Evolutionary conservation across 768 basidiomycete genomes (phyloP), one percentile per base, ranked within the genome.

Genomic region (Xerocomellus chrysenteron): DNA sequence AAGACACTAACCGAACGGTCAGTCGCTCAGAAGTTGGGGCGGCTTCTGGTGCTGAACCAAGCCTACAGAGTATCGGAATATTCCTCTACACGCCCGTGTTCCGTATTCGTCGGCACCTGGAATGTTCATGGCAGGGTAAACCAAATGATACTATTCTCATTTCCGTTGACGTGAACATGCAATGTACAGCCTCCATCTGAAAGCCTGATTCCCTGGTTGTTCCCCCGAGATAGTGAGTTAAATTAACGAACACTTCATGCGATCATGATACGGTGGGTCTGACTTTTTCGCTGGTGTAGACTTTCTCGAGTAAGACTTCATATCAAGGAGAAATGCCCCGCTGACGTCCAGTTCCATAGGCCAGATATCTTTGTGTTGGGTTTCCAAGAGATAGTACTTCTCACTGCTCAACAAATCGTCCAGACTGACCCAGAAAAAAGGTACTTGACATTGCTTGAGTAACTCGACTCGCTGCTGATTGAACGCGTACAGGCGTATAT

Each of bases 361-460:
- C 94, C 94, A 7, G 94, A 98, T 67, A 85, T 98, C 58, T 87
- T 96, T 68, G 87, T 87, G 21, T 77, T 98, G 30, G 92, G 91
- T 2, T 97, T 98, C 69, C 95, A 99, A 72, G 97, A 99, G 73
- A 94, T 99, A 51, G 97, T 99, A 0, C 94, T 94, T 5, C 81
- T 99, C 46, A 98, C 93, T n/a, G 93, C 97, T 3, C 93, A 95
- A 65, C 95, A 98, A 70, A 98, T 99, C 42, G 80, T 98, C 16
- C 94, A 97, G 70, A 88, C 94, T 7, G 95, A 98, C 72, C 94
- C 95, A 1, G 93, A 94, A 68, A 94, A 93, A 75, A 82, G 84
- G 92, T 88, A 24, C 76, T n/a, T 12, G 12, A 35, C n/a, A 14
- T 46, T 46, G n/a, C 24, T 43, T 26, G 39, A 37, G 37, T 46